phyloP scores from a whole-genome alignment of 208 protist genomes.

The Lotmaria passim region DNA sequence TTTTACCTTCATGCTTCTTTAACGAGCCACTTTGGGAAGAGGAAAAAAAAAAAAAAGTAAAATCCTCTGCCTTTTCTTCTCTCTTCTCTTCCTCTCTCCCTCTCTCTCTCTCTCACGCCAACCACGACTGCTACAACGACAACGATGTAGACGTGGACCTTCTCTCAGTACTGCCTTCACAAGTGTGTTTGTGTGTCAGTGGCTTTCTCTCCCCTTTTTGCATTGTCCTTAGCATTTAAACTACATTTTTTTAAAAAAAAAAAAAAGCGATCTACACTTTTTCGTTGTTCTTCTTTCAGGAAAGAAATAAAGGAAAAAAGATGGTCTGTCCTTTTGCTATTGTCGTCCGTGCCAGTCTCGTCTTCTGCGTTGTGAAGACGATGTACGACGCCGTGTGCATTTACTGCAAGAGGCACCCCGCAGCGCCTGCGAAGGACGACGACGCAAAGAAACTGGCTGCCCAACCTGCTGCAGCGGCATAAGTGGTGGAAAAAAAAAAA shows the following conservation, averaged over 20 bases:
- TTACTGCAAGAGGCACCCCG: slow-evolving; percentile 9
- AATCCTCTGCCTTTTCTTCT: not conserved
- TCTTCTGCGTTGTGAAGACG: slow-evolving; percentile 33
- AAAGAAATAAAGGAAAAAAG: not conserved
- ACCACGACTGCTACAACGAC: no score
- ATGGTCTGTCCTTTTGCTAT: slow-evolving; percentile 54
- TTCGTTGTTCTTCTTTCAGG: not conserved
- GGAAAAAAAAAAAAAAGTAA: not conserved
- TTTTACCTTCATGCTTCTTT: no score
- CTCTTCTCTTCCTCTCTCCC: not conserved
- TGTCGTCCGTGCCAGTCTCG: slow-evolving; percentile 41
- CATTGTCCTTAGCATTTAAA: no score
- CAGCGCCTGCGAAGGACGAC: not conserved
- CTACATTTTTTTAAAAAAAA: not conserved
- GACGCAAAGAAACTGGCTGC: not conserved
- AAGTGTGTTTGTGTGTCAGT: no score
- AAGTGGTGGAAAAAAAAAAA: not conserved
- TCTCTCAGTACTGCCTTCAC: no score
- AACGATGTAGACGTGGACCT: no score
- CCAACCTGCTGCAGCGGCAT: not conserved
- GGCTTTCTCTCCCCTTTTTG: no score
- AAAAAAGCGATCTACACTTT: not conserved
- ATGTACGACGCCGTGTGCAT: slow-evolving; percentile 38
- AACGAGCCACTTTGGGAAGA: not conserved
- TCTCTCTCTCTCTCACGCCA: no score